Percentiles rank a stretch among this genome's conserved stretches.
phyloP scores from a whole-genome alignment of 2,329 filamentous ascomycete genomes.

The Stagonosporopsis tanaceti region DNA sequence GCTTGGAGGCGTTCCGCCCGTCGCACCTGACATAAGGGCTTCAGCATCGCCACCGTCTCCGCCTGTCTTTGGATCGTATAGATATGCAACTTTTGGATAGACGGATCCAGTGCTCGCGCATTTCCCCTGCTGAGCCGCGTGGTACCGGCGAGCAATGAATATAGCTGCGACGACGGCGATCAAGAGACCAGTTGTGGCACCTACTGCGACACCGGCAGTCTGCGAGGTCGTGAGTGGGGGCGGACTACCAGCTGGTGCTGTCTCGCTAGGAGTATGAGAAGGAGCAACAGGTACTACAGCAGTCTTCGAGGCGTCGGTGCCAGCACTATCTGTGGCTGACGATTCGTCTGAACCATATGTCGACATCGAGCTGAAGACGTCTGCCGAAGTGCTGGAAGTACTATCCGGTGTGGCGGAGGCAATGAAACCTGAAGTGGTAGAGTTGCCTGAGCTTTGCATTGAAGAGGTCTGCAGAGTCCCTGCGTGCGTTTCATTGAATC shows the following conservation, averaged over 20 bases:
- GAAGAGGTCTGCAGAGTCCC: slow-evolving; percentile 9
- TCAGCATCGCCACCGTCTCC: slow-evolving; percentile 28
- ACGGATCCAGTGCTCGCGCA: slow-evolving; percentile 33
- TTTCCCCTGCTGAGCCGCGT: slow-evolving; percentile 29
- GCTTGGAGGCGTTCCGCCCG: slow-evolving; percentile 13
- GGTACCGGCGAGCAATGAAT: slow-evolving; percentile 45
- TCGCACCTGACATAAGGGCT: slow-evolving; percentile 36
- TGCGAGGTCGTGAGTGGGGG: slow-evolving; percentile 39
- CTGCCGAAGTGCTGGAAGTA: neutral
- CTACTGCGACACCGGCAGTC: slow-evolving; percentile 48
- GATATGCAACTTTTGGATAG: slow-evolving; percentile 45
- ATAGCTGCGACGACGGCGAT: slow-evolving; percentile 44
- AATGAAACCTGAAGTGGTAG: neutral
- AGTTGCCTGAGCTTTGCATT: neutral
- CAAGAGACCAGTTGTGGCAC: slow-evolving; percentile 43
- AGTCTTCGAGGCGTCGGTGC: neutral
- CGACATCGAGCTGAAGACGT: neutral
- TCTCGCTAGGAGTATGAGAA: slow-evolving; percentile 23
- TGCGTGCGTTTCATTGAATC: slow-evolving; percentile 5
- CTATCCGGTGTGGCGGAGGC: slow-evolving; percentile 1
- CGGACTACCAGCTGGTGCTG: slow-evolving; percentile 18
- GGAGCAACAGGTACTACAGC: slow-evolving; percentile 10
- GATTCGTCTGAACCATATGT: neutral
- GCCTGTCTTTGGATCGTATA: slow-evolving; percentile 43
- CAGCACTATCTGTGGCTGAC: neutral